Evolutionary conservation across 2,329 filamentous ascomycete genomes (phyloP).

Genomic region (Aureobasidium sp.): DNA sequence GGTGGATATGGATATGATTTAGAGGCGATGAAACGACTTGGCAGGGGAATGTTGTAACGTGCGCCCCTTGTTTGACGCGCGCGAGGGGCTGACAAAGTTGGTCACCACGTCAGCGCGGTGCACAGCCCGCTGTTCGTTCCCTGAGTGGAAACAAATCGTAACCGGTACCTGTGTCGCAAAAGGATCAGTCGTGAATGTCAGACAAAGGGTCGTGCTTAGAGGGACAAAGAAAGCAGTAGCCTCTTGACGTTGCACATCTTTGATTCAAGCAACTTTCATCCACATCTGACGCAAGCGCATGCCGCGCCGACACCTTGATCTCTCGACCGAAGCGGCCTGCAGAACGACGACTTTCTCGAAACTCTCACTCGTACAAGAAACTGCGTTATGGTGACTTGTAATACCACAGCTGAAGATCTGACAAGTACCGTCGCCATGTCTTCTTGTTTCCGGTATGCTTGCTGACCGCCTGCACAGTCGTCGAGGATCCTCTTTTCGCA

Average conservation of each 20-base stretch:
- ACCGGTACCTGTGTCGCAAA: background rate
- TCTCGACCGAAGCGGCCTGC: background rate
- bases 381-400: slow-evolving; percentile 30
- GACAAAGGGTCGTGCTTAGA: background rate
- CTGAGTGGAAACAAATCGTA: background rate
- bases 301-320: background rate
- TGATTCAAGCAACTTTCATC: background rate
- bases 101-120: background rate
- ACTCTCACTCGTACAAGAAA: background rate
- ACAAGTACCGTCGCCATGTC: slow-evolving; percentile 27
- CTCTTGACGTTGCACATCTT: background rate
- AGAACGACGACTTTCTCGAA: background rate
- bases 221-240: background rate
- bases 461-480: slow-evolving; percentile 23
- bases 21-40: background rate
- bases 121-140: background rate
- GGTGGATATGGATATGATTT: background rate
- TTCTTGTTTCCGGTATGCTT: background rate
- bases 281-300: slow-evolving; percentile 6
- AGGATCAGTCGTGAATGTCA: background rate
- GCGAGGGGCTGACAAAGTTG: background rate
- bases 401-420: slow-evolving; percentile 40
- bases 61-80: background rate
- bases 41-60: background rate
- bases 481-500: slow-evolving; percentile 41